Conservation (phyloP, 1,284 basidiomycete species). For the Boletus holoroseus region DNA sequence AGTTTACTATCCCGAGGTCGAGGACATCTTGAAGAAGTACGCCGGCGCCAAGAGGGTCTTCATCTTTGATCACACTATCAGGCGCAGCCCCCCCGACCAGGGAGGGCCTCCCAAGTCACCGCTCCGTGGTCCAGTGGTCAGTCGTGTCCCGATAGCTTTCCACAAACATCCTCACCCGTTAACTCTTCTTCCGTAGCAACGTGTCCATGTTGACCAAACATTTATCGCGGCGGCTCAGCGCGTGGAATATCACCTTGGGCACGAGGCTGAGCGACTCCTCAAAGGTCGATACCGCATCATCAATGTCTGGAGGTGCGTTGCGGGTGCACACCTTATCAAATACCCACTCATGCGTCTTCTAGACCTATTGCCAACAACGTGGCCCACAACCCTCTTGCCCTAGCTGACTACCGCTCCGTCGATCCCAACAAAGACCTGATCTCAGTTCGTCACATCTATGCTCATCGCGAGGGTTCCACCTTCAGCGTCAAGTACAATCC, state of each 20-base stretch:
- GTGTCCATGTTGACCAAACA: conserved; percentile 46
- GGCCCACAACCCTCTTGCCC: conserved; percentile 19
- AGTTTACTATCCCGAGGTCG: conserved; percentile 39
- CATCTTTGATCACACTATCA: conserved; percentile 45
- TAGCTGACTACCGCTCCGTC: conserved; percentile 20
- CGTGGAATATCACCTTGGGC: conserved; percentile 37
- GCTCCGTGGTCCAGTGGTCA: conserved; percentile 33
- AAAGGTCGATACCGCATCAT: conserved; percentile 45
- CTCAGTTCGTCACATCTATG: conserved; percentile 13
- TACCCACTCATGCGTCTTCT: background rate
- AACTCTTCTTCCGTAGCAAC: background rate
- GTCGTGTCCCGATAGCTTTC: conserved; percentile 2
- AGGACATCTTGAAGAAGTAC: conserved; percentile 40
- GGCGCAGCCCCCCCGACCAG: conserved; percentile 25
- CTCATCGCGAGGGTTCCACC: conserved; percentile 13
- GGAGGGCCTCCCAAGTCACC: conserved; percentile 4
- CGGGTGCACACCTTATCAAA: background rate
- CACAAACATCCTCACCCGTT: background rate
- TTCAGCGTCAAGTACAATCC: conserved; percentile 33
- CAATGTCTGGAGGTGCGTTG: conserved; percentile 45
- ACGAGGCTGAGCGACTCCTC: conserved; percentile 38
- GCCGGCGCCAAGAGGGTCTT: conserved; percentile 40
- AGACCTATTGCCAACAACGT: conserved; percentile 43
- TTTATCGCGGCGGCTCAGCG: conserved; percentile 36
- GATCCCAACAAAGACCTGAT: conserved; percentile 16